Conservation (phyloP, 345 rosid species). For the Euphorbia lathyris region DNA sequence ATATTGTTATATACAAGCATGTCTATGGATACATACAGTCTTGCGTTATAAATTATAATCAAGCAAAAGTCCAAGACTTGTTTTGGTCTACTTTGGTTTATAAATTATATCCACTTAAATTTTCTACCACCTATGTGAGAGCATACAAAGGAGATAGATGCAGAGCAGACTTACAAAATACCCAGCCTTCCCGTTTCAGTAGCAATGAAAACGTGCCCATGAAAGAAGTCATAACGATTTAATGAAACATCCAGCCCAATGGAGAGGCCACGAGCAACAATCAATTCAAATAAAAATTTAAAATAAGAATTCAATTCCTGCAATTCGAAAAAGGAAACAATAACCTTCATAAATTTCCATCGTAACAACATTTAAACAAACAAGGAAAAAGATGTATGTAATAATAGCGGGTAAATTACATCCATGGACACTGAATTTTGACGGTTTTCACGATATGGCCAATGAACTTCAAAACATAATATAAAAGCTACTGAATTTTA, state of each 20-base stretch:
- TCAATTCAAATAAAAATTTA: slow-evolving; percentile 61
- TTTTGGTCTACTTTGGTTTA: not conserved
- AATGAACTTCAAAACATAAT: too few species aligned
- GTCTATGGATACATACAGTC: not conserved
- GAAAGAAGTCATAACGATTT: slow-evolving; percentile 78
- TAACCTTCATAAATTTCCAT: not conserved
- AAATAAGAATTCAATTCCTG: slow-evolving; percentile 80
- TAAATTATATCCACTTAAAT: not conserved
- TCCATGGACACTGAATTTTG: too few species aligned
- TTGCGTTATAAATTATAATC: not conserved
- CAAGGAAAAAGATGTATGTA: not conserved
- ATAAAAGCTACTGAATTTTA: too few species aligned
- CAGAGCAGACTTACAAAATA: slow-evolving; percentile 54
- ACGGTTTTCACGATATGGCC: too few species aligned
- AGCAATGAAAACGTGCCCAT: slow-evolving; percentile 78
- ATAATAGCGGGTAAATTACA: too few species aligned
- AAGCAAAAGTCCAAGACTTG: not conserved
- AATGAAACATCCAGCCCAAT: slow-evolving; percentile 60
- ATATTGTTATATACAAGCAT: too few species aligned
- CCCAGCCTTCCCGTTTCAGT: slow-evolving; percentile 67
- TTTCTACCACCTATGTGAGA: not conserved
- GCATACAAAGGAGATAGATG: slow-evolving; percentile 6
- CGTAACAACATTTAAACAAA: not conserved
- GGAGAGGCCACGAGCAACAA: slow-evolving; percentile 63
- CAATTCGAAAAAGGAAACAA: slow-evolving; percentile 9